Evolutionary conservation across 805 yeast species (phyloP), one percentile per base, ranked within the genome.

Genomic region (Ascoidea asiatica): DNA sequence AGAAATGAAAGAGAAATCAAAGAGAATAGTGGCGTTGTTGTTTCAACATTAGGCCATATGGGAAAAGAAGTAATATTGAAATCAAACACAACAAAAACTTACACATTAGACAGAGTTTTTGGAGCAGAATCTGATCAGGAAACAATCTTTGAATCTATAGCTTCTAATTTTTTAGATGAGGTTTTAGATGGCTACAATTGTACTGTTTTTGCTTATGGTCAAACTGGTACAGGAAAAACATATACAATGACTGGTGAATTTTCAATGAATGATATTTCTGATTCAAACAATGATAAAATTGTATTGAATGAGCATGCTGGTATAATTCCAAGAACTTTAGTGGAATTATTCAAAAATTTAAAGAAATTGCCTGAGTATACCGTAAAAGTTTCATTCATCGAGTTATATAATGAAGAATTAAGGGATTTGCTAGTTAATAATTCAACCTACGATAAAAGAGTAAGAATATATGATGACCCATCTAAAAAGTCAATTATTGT

Each of bases 141-240:
- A 39, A 63, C 69, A 37, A 58, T 88, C 1, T 88, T 79, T 52
- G 75, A 78, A 19, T 73, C 73, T 21, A 80, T 81, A 18, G 94
- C 89, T 0, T 63, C 70, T 29, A 79, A 79, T 11, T 60, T 78
- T 44, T 69, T 81, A 42, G 68, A 71, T 21, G 95, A 89, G 49
- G 72, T 87, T 47, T 62, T 87, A 46, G 64, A 70, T 43, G 94
- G 90, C 19, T 82, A 79, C 56, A 86, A 85, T 56, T 86, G 88
- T 51, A 82, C 95, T 0, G 71, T 86, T 22, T 68, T 87, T 51
- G 95, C 92, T 0, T 88, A 88, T 61, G 96, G 96, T 4, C 94
- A 86, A 70, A 87, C 95, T 0, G 92, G 95, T 1, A 83, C 95
- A 0, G 95, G 95, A 21, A 87, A 86, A 54, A 86, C 95, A 0